Evolutionary conservation across 2,329 filamentous ascomycete species (phyloP), one percentile per base, ranked within the genome.

Genomic region (Clonostachys rhizophaga): DNA sequence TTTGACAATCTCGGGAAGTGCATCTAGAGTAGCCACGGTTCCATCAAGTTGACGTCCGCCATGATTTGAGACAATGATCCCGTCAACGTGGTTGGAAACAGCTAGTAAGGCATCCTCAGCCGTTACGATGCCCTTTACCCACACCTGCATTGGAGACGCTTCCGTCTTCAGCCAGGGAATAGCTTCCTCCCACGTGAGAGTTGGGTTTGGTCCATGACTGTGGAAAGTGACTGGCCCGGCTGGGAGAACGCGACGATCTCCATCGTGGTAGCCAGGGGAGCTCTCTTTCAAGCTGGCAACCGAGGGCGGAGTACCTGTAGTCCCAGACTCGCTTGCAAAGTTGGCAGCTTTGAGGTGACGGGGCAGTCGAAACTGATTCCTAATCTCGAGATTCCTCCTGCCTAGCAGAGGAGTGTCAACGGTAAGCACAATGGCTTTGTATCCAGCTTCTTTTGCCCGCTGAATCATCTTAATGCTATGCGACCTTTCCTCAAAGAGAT

Each of bases 271-370:
- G 9, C 24, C 24, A 30, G 24, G 24, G 16, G 74, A 71, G 5
- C 78, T 57, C 57, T 83, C 81, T 30, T 30, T 30, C 24, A 30
- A 30, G 24, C 24, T 30, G 9, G 3, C 24, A 9, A 10, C 24
- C 10, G 24, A 30, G 24, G 24, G 24, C 8, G 9, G 24, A 54
- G 84, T 73, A 61, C 50, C 46, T 50, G 51, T 78, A 76, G 44
- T 65, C 58, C 14, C 78, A 73, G 76, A 83, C 75, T 50, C 77
- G n/a, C 17, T 30, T 8, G 76, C 72, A 39, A 79, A 80, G 54
- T 79, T 70, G 42, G 62, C 54, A 58, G 79, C 78, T 9, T 30
- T 30, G 24, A 30, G 24, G 24, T 30, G 24, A 30, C 24, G 8
- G 24, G 24, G 24, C 24, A 30, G 9, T 52, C 77, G 76, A 4